These are phyloP conservation scores for Codiaeum variegatum DNA, from an alignment of 441 rosid genomes.

Conservation along the genomic window DNA sequence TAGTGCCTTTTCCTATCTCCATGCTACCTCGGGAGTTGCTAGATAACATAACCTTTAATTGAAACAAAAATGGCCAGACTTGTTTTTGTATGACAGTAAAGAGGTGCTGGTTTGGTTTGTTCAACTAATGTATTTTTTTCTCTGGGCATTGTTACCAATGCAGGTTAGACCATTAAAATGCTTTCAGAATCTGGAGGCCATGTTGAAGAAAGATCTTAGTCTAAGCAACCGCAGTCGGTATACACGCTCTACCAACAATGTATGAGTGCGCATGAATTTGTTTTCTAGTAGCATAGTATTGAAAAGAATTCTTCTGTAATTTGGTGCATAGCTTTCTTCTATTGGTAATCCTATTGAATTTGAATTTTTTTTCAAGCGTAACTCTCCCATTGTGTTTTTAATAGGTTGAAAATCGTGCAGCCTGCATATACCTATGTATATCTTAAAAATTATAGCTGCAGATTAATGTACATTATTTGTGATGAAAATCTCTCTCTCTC, in stretches of 20 bases:
- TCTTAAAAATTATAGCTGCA: background rate
- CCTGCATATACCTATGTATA: background rate
- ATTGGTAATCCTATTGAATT: constrained; percentile 2
- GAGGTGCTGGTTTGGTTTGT: background rate
- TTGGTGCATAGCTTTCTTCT: background rate
- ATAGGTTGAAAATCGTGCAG: constrained; percentile 18
- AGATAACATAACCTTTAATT: background rate
- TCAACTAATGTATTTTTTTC: background rate
- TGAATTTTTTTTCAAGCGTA: background rate
- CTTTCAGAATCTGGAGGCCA: constrained; percentile 61
- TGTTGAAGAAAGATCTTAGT: constrained; percentile 60
- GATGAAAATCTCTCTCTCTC: background rate
- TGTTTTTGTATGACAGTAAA: background rate
- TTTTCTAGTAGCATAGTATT: background rate
- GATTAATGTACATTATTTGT: constrained; percentile 19
- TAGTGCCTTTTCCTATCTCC: background rate
- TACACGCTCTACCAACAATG: constrained; percentile 39
- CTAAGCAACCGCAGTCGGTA: constrained; percentile 38
- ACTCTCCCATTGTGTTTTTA: constrained; percentile 14
- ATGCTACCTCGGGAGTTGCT: background rate
- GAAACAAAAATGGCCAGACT: background rate
- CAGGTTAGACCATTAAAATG: constrained; percentile 76
- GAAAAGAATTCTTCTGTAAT: background rate
- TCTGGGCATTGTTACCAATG: constrained; percentile 7
- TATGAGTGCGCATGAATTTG: constrained; percentile 19